Percentiles rank a stretch among this genome's conserved stretches.
These are phyloP conservation scores for Hippophae rhamnoides DNA, from an alignment of 306 rosid species.

Conservation along the genomic window DNA sequence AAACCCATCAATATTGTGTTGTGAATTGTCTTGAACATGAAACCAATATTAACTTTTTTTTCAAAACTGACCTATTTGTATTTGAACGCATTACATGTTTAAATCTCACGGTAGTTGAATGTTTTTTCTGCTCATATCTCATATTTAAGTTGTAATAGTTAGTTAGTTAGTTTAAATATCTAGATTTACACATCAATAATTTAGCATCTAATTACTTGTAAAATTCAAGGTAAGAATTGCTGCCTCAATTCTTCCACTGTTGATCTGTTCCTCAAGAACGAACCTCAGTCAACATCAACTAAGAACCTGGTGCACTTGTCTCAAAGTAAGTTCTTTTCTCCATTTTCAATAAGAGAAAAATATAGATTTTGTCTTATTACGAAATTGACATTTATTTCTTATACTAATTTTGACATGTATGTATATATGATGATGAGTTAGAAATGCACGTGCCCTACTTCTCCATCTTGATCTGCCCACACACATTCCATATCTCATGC, in stretches of 20 bases:
- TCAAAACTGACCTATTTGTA: too few species aligned
- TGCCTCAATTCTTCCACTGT: conserved; percentile 77
- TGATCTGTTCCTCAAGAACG: conserved; percentile 49
- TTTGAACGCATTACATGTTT: too few species aligned
- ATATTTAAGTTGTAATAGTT: not conserved
- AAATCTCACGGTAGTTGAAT: too few species aligned
- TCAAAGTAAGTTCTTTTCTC: conserved; percentile 46
- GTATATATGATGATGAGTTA: conserved; percentile 31
- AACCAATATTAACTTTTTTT: too few species aligned
- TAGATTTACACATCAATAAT: not conserved
- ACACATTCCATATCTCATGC: conserved; percentile 14
- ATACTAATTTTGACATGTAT: too few species aligned
- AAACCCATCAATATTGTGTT: too few species aligned
- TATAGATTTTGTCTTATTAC: too few species aligned
- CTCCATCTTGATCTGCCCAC: conserved; percentile 95
- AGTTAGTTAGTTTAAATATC: not conserved
- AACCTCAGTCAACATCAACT: conserved; percentile 74
- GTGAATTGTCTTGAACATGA: too few species aligned
- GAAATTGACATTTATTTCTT: too few species aligned
- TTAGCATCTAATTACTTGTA: not conserved
- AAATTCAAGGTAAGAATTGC: conserved; percentile 53
- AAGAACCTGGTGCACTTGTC: conserved; percentile 78
- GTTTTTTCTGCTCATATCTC: too few species aligned
- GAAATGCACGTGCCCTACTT: conserved; percentile 99
- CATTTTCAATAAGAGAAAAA: not conserved